phyloP scores from a whole-genome alignment of 257 asterid genomes.

The Salvia rosmarinus region DNA sequence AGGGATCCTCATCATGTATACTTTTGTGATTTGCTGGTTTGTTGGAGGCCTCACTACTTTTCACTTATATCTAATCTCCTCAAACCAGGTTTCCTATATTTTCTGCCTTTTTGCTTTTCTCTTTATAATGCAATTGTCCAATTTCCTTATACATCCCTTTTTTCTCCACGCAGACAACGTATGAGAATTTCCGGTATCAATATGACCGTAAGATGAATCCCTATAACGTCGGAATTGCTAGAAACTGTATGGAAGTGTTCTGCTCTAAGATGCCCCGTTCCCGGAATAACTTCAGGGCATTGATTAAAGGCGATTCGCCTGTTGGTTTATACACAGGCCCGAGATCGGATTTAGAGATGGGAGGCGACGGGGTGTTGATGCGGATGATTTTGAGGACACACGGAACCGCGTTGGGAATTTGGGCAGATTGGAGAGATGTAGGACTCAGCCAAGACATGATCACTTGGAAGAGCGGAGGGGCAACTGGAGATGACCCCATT shows the following conservation, averaged over 20 bases:
- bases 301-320: not conserved
- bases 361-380: slow-evolving; percentile 36
- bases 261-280: slow-evolving; percentile 44
- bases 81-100: slow-evolving; percentile 60
- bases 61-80: slow-evolving; percentile 64
- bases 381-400: slow-evolving; percentile 39
- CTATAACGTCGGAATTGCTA: slow-evolving; percentile 43
- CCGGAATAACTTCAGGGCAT: slow-evolving; percentile 42
- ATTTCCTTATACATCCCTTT: not conserved
- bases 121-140: not conserved
- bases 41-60: slow-evolving; percentile 86
- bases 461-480: slow-evolving; percentile 33
- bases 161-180: slow-evolving; percentile 53
- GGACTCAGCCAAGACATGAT: slow-evolving; percentile 38
- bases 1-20: slow-evolving; percentile 55
- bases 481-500: slow-evolving; percentile 24
- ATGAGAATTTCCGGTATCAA: slow-evolving; percentile 63
- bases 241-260: slow-evolving; percentile 48
- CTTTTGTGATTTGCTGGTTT: slow-evolving; percentile 72
- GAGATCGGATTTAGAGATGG: slow-evolving; percentile 39
- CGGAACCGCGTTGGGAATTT: slow-evolving; percentile 29
- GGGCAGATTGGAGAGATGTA: slow-evolving; percentile 47
- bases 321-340: slow-evolving; percentile 23
- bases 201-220: slow-evolving; percentile 62
- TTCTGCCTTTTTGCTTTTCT: not conserved